Conservation (phyloP, 2,329 filamentous ascomycete species). For the Conoideocrella luteorostrata region DNA sequence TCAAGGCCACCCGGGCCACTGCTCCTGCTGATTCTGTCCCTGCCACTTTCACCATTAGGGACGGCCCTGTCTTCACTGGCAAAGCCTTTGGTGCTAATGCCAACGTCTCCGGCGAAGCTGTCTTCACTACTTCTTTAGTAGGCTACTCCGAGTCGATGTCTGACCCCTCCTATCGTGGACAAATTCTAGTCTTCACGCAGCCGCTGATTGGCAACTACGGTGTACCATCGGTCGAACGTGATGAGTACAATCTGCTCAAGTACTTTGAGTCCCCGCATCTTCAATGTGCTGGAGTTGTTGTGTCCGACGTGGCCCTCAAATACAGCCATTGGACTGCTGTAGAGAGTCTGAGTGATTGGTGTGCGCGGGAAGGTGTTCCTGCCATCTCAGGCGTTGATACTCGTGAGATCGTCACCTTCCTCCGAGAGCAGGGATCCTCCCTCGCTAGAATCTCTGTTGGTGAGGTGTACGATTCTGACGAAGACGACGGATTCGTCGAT, state of each 20-base stretch:
- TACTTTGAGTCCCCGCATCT: conserved; percentile 99
- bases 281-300: conserved; percentile 91
- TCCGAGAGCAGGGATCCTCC: conserved; percentile 94
- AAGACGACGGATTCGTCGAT: conserved; percentile 93
- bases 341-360: conserved; percentile 89
- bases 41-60: conserved; percentile 92
- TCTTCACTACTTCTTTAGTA: conserved; percentile 96
- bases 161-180: conserved; percentile 81
- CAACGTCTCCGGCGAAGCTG: conserved; percentile 96
- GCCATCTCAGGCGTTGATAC: conserved; percentile 97
- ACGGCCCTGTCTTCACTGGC: conserved; percentile 92
- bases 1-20: conserved; percentile 50
- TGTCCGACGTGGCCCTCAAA: conserved; percentile 85
- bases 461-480: conserved; percentile 96
- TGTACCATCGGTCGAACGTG: conserved; percentile 78
- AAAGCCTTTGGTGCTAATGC: conserved; percentile 94
- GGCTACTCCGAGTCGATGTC: conserved; percentile 96
- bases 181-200: conserved; percentile 98
- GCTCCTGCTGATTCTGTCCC: conserved; percentile 50
- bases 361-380: conserved; percentile 89
- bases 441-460: conserved; percentile 90
- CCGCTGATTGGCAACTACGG: conserved; percentile 98
- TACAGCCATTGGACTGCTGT: conserved; percentile 99
- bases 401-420: conserved; percentile 88
- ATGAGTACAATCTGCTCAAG: conserved; percentile 85